A percentile compares a stretch with the other conserved stretches of the same genome.
phyloP scores from a whole-genome alignment of 352 stramenopile genomes.

The Phytopythium helicoides region DNA sequence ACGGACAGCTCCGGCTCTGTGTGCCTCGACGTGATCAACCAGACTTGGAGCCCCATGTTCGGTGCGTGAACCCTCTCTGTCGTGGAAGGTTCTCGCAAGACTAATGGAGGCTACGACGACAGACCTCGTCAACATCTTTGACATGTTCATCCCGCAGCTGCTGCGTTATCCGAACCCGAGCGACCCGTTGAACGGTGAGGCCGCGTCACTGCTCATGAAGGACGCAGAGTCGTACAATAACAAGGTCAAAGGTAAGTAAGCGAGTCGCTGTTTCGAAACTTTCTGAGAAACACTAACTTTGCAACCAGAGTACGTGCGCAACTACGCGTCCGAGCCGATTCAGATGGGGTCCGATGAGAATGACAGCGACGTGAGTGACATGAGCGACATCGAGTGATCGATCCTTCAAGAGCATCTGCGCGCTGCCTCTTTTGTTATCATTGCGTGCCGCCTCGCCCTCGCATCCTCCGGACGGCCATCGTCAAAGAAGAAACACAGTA shows the following conservation, averaged over 20 bases:
- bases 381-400: slow-evolving; percentile 70
- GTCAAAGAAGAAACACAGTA: slow-evolving; percentile 9
- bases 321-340: slow-evolving; percentile 74
- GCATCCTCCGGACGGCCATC: background rate
- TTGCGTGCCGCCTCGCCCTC: slow-evolving; percentile 7
- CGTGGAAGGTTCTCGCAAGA: background rate
- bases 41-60: slow-evolving; percentile 95
- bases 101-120: slow-evolving; percentile 7
- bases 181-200: slow-evolving; percentile 90
- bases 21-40: slow-evolving; percentile 94
- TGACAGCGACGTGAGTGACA: slow-evolving; percentile 82
- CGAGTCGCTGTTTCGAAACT: background rate
- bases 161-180: slow-evolving; percentile 91
- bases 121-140: slow-evolving; percentile 94
- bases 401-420: background rate
- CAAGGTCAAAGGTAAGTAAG: slow-evolving; percentile 79
- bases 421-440: background rate
- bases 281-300: no score
- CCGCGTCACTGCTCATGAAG: slow-evolving; percentile 87
- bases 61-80: background rate
- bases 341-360: slow-evolving; percentile 69
- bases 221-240: slow-evolving; percentile 83
- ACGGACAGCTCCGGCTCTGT: slow-evolving; percentile 82
- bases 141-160: slow-evolving; percentile 92
- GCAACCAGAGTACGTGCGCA: slow-evolving; percentile 69